Evolutionary conservation across 2,329 filamentous ascomycete genomes (phyloP).

Genomic region (Lasiodiplodia gonubiensis): DNA sequence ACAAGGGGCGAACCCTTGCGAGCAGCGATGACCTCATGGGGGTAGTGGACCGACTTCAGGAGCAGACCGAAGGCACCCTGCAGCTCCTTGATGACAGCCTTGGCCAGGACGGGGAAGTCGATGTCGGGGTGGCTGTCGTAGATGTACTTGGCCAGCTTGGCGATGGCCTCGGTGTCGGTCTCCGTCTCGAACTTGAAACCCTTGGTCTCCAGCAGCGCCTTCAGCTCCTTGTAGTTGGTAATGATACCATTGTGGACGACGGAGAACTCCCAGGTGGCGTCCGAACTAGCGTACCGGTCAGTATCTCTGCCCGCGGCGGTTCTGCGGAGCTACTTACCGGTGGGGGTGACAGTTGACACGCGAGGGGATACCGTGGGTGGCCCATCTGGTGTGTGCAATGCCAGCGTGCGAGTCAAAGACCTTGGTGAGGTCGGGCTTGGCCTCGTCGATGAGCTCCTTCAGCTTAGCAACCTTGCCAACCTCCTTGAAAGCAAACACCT

Average conservation of each 20-base stretch:
- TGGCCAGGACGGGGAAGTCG: conserved; percentile 94
- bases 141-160: conserved; percentile 97
- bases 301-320: not conserved
- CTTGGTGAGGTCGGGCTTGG: conserved; percentile 84
- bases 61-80: conserved; percentile 97
- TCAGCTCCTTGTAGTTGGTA: conserved; percentile 99
- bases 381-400: conserved; percentile 99
- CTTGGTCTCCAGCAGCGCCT: conserved; percentile 89
- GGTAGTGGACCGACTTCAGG: conserved; percentile 98
- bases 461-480: conserved; percentile 98
- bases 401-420: conserved; percentile 97
- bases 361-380: conserved; percentile 93
- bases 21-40: conserved; percentile 95
- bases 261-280: conserved; percentile 93
- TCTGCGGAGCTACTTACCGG: conserved; percentile 64
- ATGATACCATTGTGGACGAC: conserved; percentile 99
- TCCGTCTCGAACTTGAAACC: conserved; percentile 99
- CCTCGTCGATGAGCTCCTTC: conserved; percentile 86
- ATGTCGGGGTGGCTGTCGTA: conserved; percentile 93
- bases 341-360: conserved; percentile 98
- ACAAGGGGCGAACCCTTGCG: conserved; percentile 98
- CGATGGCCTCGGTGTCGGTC: conserved; percentile 98
- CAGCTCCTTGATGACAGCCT: conserved; percentile 97
- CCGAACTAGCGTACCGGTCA: conserved; percentile 66
- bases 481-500: conserved; percentile 97